Percentiles rank a stretch among this genome's conserved stretches.
phyloP scores from a whole-genome alignment of 257 asterid species.

The Ehretia macrophylla region DNA sequence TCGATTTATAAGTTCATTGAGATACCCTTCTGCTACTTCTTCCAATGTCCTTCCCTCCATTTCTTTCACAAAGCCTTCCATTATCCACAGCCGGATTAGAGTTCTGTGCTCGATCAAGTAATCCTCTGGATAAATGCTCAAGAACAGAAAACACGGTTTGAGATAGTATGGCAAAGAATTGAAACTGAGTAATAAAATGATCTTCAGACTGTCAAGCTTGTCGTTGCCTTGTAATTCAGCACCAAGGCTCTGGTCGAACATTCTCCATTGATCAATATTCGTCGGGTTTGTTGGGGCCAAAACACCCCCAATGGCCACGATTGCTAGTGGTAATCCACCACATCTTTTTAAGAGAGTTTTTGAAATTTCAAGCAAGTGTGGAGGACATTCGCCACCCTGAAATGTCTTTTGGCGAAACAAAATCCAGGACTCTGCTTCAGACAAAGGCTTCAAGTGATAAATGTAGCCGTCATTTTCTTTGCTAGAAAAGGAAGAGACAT shows the following conservation, averaged over 20 bases:
- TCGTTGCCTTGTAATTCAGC: constrained; percentile 20
- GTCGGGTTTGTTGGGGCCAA: constrained; percentile 22
- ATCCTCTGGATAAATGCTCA: constrained; percentile 30
- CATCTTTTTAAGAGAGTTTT: constrained; percentile 12
- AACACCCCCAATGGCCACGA: constrained; percentile 23
- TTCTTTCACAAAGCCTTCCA: constrained; percentile 27
- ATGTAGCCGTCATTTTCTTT: too few relatives aligned
- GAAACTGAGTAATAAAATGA: constrained; percentile 27
- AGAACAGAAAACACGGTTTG: constrained; percentile 27
- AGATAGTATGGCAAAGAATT: constrained; percentile 35
- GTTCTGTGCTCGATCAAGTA: constrained; percentile 17
- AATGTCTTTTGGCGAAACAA: constrained; percentile 21
- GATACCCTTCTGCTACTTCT: constrained; percentile 36
- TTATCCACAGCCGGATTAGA: constrained; percentile 28
- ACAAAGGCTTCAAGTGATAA: constrained; percentile 8
- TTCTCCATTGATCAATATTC: constrained; percentile 22
- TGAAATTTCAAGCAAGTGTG: constrained; percentile 4
- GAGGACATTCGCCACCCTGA: constrained; percentile 14
- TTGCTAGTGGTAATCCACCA: constrained; percentile 33
- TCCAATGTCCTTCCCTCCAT: constrained; percentile 26
- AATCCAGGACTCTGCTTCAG: constrained; percentile 6
- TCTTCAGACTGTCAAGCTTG: constrained; percentile 25
- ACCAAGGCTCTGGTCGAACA: constrained; percentile 16
- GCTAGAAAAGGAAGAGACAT: not conserved
- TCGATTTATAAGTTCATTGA: constrained; percentile 38